Conservation (phyloP, 73 alveolate genomes). For the Paramecium biaurelia region DNA sequence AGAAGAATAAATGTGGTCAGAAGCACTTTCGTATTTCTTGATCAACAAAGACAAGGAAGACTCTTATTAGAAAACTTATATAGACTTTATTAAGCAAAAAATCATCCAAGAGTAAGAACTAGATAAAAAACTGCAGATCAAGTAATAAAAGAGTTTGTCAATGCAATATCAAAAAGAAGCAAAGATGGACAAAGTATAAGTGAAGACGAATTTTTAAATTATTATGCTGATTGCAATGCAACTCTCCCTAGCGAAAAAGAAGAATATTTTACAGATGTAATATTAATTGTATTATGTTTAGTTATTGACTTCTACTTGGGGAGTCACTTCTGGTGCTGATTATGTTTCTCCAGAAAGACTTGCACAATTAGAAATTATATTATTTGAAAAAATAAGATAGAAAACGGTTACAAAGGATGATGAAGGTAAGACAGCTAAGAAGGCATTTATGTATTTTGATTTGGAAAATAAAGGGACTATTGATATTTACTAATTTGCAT, state of each 20-base stretch:
- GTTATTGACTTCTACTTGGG: slow-evolving; percentile 80
- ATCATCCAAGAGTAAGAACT: slow-evolving; percentile 86
- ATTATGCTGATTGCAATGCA: slow-evolving; percentile 86
- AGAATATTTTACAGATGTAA: slow-evolving; percentile 78
- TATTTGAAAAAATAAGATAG: slow-evolving; percentile 77
- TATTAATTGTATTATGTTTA: not conserved
- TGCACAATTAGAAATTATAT: slow-evolving; percentile 68
- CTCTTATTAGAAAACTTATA: slow-evolving; percentile 53
- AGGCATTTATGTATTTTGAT: slow-evolving; percentile 79
- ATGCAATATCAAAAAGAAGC: slow-evolving; percentile 68
- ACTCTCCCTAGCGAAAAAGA: slow-evolving; percentile 85
- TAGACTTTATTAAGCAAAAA: slow-evolving; percentile 66
- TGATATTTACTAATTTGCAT: slow-evolving; percentile 68
- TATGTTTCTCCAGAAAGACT: slow-evolving; percentile 75
- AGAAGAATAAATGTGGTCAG: slow-evolving; percentile 75
- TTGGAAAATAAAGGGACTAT: slow-evolving; percentile 73
- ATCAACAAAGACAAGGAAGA: slow-evolving; percentile 61
- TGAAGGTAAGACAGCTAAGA: slow-evolving; percentile 80
- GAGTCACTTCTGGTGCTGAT: slow-evolving; percentile 67
- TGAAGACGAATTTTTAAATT: slow-evolving; percentile 74
- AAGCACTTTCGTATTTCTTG: slow-evolving; percentile 75
- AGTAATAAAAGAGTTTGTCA: slow-evolving; percentile 69
- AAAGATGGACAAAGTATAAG: slow-evolving; percentile 65
- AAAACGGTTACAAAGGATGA: slow-evolving; percentile 83
- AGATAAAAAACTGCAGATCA: slow-evolving; percentile 83